phyloP scores from a whole-genome alignment of 2,329 filamentous ascomycete species.

The Cytospora schulzeri region DNA sequence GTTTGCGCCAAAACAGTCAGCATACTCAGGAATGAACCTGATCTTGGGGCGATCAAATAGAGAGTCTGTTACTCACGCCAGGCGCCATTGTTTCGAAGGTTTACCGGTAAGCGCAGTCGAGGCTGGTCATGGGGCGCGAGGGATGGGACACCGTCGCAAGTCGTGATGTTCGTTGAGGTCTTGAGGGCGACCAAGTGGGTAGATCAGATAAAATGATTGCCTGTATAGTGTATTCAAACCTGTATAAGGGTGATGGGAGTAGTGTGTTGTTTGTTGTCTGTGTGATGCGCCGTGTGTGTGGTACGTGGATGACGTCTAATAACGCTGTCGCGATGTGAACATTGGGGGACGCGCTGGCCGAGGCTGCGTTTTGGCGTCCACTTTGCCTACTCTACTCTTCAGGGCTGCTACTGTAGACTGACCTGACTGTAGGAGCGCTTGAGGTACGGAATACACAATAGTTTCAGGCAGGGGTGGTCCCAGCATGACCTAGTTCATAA shows the following conservation, averaged over 20 bases:
- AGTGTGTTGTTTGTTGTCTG: background rate
- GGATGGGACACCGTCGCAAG: slow-evolving; percentile 6
- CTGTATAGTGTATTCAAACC: background rate
- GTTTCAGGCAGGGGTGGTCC: background rate
- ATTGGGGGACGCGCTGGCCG: slow-evolving; percentile 12
- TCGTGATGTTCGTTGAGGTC: slow-evolving; percentile 1
- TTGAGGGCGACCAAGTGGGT: background rate
- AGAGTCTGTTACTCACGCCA: slow-evolving; percentile 37
- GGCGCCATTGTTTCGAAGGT: slow-evolving; percentile 40
- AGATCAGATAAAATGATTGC: background rate
- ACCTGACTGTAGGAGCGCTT: no score
- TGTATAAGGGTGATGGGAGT: background rate
- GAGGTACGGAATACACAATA: no score
- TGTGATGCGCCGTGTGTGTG: background rate
- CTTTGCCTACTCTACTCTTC: no score
- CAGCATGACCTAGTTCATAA: background rate
- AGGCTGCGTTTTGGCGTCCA: slow-evolving; percentile 12
- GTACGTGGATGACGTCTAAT: slow-evolving; percentile 12
- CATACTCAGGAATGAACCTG: background rate
- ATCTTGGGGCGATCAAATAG: background rate
- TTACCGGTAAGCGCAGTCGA: background rate
- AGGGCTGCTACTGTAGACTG: no score
- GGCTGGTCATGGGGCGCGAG: background rate
- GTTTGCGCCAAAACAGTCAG: slow-evolving; percentile 13
- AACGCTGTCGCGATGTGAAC: slow-evolving; percentile 14